Base-by-base conservation (phyloP, 345 rosid genomes). In the Sonneratia alba region DNA sequence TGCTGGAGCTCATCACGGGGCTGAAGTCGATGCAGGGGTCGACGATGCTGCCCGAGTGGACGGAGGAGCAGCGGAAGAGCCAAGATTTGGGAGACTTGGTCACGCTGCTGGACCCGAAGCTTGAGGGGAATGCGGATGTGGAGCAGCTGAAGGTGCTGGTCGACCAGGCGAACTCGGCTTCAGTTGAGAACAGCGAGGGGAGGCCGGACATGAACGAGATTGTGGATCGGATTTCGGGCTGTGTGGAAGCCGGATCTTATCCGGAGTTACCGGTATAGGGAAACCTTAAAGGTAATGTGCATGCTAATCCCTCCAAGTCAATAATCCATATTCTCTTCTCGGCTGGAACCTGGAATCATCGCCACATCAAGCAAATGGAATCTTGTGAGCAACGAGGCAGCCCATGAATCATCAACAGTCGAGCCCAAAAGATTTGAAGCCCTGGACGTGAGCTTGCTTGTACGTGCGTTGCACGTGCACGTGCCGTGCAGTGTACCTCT, bases 1-100 rank as follows among this genome's bases (percentile, higher is more conserved):
- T 86, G 11, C 74, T 82, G 5, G 87, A 84, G 72, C 76, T 86
- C 7, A 43, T 84, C 22, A 82, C 85, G 0, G 86, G 86, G 19
- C 59, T 82, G 22, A 84, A 77, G 70, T 74, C 85, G 0, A 76
- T 71, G 56, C 83, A 82, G 49, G 85, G 84, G 24, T 78, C 83
- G 0, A 32, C 13, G 27, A 79, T 84, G 3, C 55, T 83, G 14
- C 82, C 83, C 7, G 86, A 83, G 22, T 80, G 87, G 89, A 83
- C 79, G 0, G 72, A 55, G 32, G 78, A 76, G 15, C 67, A 12
- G n/a, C 78, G 81, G 43, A 76, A 67, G 45, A 62, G 56, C 34
- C 57, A 63, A 13, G 83, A 80, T n/a, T 21, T 65, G 0, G 42
- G 74, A 15, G 79, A 34, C 56, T 47, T 24, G 73, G 79, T 65